A percentile compares a stretch with the other conserved stretches of the same genome.
phyloP scores from a whole-genome alignment of 805 yeast species.

The Torulaspora microellipsoides region DNA sequence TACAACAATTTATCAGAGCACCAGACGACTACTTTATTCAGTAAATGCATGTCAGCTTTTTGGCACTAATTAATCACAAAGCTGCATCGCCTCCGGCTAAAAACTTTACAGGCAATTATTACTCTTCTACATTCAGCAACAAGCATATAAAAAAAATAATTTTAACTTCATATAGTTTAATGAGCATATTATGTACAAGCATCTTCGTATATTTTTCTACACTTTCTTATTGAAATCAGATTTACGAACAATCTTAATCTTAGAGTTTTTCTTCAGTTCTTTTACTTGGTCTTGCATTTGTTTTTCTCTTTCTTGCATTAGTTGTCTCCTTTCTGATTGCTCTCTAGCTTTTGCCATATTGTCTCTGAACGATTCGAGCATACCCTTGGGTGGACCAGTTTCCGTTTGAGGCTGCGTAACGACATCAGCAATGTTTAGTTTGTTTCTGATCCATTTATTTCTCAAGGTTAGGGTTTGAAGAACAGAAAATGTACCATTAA shows the following conservation, averaged over 20 bases:
- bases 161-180: too few relatives aligned
- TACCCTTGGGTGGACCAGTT: conserved; percentile 34
- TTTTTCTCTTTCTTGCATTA: conserved; percentile 35
- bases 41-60: not conserved
- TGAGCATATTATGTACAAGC: conserved; percentile 8
- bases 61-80: too few relatives aligned
- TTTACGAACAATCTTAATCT: conserved; percentile 29
- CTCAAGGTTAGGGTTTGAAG: conserved; percentile 66
- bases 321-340: conserved; percentile 38
- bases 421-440: conserved; percentile 56
- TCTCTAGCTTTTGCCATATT: conserved; percentile 39
- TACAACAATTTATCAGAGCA: conserved; percentile 44
- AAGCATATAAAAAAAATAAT: too few relatives aligned
- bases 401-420: conserved; percentile 46
- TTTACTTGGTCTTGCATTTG: conserved; percentile 30
- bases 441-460: conserved; percentile 51
- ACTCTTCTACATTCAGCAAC: too few relatives aligned
- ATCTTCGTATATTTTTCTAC: not conserved
- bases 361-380: conserved; percentile 37
- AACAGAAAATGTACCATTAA: conserved; percentile 71
- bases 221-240: conserved; percentile 20
- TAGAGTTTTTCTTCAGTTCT: conserved; percentile 30
- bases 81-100: too few relatives aligned
- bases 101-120: too few relatives aligned
- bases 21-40: conserved; percentile 35